Base-by-base conservation (phyloP, 192 early-diverging fungal species). In the Backusella tuberculispora region DNA sequence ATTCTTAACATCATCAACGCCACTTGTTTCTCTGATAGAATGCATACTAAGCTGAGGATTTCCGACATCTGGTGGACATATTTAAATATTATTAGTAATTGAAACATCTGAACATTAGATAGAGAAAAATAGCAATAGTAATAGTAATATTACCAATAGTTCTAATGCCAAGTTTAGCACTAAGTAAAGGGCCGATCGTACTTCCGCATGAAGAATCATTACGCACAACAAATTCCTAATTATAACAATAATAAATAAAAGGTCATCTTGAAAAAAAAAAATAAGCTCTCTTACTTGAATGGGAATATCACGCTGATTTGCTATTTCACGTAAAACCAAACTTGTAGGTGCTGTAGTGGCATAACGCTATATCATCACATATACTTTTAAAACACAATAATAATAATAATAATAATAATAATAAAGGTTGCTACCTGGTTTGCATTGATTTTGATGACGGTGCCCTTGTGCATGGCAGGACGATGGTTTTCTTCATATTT, bases 11-110 rank as follows among this genome's bases (percentile, higher is more conserved):
- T 99, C 98, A 63, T 97, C 92, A 15, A 88, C 86, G 19, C 98
- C 98, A 74, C 90, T 91, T 14, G 87, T 89, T 81, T 99, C 98
- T 65, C 98, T 94, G 80, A 96, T 92, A 64, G 95, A 96, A 85
- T 99, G 98, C 98, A 99, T 99, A 76, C 92, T 93, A 73, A 98
- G 80, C 81, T 99, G 95, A 42, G 98, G 92, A 76, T 96, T 97
- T 45, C 98, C 98, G 37, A 99, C 92, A 85, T 99, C 96, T 85
- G 68, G 6, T 50, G 10, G 15, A 17, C 46, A 29, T 15, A 44
- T 46, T 24, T 66, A 34, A 34, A 34, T 34, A 34, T 34, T 34
- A 34, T 34, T 2, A 34, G 29, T 34, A 34, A 34, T 34, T 34
- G 29, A 34, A 34, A 34, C 29, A 34, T 34, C 2, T 34, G 2